A percentile compares a stretch with the other conserved stretches of the same genome.
These are phyloP conservation scores for Dictyostelium citrinum DNA, from an alignment of 78 protist genomes.

Conservation along the genomic window DNA sequence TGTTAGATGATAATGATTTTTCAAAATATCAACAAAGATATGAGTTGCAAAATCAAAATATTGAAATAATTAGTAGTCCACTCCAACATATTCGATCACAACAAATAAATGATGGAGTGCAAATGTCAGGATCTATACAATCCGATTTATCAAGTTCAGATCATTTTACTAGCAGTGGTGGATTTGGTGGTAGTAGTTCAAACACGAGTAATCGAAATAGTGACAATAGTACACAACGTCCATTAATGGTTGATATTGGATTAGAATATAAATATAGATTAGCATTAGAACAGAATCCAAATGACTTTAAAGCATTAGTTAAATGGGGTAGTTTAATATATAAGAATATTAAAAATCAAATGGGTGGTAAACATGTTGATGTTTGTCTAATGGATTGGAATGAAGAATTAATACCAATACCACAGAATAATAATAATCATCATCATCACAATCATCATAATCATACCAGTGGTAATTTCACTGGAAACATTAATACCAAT, in stretches of 20 bases:
- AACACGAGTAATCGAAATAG: background rate
- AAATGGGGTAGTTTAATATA: conserved; percentile 60
- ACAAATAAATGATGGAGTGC: background rate
- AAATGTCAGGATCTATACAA: background rate
- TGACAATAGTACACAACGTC: background rate
- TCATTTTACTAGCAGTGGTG: background rate
- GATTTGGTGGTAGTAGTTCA: background rate
- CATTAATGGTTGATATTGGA: conserved; percentile 34
- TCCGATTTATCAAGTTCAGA: background rate
- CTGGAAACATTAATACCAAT: background rate
- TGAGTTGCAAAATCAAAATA: background rate
- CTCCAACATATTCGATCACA: background rate
- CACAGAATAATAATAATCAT: background rate
- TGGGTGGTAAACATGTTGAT: conserved; percentile 55
- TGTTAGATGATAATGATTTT: conserved; percentile 3
- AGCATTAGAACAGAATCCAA: conserved; percentile 42
- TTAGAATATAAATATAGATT: conserved; percentile 43
- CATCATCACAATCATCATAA: background rate
- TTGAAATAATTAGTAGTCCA: background rate
- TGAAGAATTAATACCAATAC: conserved; percentile 39
- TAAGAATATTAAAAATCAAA: conserved; percentile 20
- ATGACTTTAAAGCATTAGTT: conserved; percentile 37
- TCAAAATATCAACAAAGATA: conserved; percentile 9
- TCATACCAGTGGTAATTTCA: background rate
- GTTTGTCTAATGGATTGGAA: conserved; percentile 67